A percentile compares a stretch with the other conserved stretches of the same genome.
Evolutionary conservation across 2,329 filamentous ascomycete genomes (phyloP).

Genomic region (Phialocephala subalpina): DNA sequence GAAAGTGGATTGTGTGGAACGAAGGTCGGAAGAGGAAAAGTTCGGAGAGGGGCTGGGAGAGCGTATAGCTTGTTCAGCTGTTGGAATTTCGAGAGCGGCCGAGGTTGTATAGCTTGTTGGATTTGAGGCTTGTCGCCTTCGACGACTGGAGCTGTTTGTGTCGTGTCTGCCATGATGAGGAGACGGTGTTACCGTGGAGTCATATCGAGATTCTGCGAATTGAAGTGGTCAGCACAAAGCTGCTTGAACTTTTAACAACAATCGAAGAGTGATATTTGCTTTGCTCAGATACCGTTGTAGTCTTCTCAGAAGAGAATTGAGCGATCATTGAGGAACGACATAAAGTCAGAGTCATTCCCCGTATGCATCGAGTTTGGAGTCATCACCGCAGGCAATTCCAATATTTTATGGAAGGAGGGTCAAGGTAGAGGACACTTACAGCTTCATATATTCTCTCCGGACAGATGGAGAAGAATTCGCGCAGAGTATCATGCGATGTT

Average conservation of each 20-base stretch:
- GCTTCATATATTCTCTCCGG: slow-evolving; percentile 21
- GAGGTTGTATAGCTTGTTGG: slow-evolving; percentile 25
- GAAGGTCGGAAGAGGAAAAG: slow-evolving; percentile 85
- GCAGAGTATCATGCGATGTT: slow-evolving; percentile 7
- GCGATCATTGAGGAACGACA: slow-evolving; percentile 68
- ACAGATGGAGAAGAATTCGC: slow-evolving; percentile 1
- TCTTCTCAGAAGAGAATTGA: slow-evolving; percentile 71
- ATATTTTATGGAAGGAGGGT: neutral
- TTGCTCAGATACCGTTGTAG: slow-evolving; percentile 98
- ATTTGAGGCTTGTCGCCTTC: slow-evolving; percentile 16
- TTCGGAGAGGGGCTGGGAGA: slow-evolving; percentile 80
- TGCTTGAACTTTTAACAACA: neutral
- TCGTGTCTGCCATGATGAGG: slow-evolving; percentile 38
- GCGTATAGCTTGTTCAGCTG: slow-evolving; percentile 78
- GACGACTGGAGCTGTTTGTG: slow-evolving; percentile 19
- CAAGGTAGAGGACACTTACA: slow-evolving; percentile 23
- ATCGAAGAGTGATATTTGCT: slow-evolving; percentile 36
- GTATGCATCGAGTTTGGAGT: slow-evolving; percentile 65
- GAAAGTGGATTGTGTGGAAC: slow-evolving; percentile 94
- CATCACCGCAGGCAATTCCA: slow-evolving; percentile 61
- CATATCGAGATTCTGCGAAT: slow-evolving; percentile 35
- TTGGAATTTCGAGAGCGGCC: slow-evolving; percentile 45
- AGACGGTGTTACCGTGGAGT: slow-evolving; percentile 33
- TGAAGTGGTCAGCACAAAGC: slow-evolving; percentile 27
- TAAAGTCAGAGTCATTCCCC: slow-evolving; percentile 51